Percentiles rank a stretch among this genome's conserved stretches.
Conservation (phyloP, 23 red algal species). For the Cyanidioschyzon merolae region DNA sequence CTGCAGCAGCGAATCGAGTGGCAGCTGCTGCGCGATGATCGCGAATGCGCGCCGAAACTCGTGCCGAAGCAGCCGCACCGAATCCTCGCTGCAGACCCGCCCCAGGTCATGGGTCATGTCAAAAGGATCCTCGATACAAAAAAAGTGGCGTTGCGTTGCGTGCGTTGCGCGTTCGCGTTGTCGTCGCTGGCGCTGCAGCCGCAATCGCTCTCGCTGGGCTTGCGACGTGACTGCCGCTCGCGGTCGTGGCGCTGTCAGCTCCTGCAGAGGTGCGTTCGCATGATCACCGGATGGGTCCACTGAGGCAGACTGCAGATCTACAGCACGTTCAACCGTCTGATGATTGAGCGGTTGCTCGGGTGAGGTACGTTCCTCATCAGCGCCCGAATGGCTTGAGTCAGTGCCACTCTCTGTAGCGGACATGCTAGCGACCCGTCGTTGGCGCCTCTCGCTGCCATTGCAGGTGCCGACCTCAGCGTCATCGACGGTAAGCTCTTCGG, state of each 20-base stretch:
- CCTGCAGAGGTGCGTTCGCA: not conserved
- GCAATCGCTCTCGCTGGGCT: not conserved
- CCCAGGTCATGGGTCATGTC: constrained; percentile 92
- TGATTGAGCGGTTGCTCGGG: not conserved
- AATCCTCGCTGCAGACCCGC: constrained; percentile 48
- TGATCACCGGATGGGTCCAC: not conserved
- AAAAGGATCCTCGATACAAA: constrained; percentile 97
- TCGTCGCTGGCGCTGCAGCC: constrained; percentile 5
- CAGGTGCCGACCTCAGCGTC: not conserved
- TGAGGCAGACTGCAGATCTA: constrained; percentile 11
- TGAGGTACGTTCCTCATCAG: not conserved
- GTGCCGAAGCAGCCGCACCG: constrained; percentile 45
- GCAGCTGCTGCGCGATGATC: constrained; percentile 28
- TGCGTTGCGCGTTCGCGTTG: constrained; percentile 14
- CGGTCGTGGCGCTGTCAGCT: not conserved
- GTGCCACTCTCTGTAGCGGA: not conserved
- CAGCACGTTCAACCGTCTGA: not conserved
- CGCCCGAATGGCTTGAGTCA: not conserved
- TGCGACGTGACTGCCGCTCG: not conserved
- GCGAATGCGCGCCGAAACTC: constrained; percentile 91
- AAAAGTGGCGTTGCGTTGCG: constrained; percentile 52
- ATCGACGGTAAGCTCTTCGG: not conserved
- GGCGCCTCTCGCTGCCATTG: not conserved
- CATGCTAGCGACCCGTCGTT: not conserved
- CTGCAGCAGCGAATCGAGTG: not conserved